A percentile compares a stretch with the other conserved stretches of the same genome.
phyloP scores from a whole-genome alignment of 805 yeast species.

The Lipomyces chichibuensis region DNA sequence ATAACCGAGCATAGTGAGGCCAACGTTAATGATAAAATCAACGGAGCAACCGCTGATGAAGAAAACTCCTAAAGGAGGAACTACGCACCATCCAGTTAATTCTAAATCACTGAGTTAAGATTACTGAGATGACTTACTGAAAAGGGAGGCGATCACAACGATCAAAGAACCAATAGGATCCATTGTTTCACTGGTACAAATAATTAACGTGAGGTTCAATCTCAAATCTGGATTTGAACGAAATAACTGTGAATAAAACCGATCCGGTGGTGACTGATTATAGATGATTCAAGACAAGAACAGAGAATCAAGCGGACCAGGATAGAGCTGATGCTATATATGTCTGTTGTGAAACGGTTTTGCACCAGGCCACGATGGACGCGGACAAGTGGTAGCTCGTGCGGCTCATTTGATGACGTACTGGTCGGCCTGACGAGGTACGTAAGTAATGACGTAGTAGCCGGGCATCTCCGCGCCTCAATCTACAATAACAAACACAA shows the following conservation, averaged over 20 bases:
- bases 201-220: neutral
- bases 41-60: slow-evolving; percentile 48
- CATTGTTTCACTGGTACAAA: slow-evolving; percentile 6
- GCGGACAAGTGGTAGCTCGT: neutral
- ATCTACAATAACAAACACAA: too few relatives aligned
- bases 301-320: neutral
- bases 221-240: neutral
- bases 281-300: neutral
- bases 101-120: neutral
- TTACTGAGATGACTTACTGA: slow-evolving; percentile 19
- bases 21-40: slow-evolving; percentile 57
- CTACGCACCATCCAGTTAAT: slow-evolving; percentile 3
- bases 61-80: slow-evolving; percentile 33
- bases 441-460: neutral
- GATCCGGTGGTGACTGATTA: neutral
- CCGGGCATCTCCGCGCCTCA: neutral
- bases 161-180: slow-evolving; percentile 30
- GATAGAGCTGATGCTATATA: too few relatives aligned
- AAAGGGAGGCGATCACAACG: slow-evolving; percentile 30
- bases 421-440: too few relatives aligned
- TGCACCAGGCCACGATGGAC: neutral
- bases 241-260: neutral
- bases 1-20: slow-evolving; percentile 63
- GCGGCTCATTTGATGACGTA: neutral
- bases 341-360: too few relatives aligned